Conservation (phyloP, 345 rosid genomes). For the Bruguiera parviflora region DNA sequence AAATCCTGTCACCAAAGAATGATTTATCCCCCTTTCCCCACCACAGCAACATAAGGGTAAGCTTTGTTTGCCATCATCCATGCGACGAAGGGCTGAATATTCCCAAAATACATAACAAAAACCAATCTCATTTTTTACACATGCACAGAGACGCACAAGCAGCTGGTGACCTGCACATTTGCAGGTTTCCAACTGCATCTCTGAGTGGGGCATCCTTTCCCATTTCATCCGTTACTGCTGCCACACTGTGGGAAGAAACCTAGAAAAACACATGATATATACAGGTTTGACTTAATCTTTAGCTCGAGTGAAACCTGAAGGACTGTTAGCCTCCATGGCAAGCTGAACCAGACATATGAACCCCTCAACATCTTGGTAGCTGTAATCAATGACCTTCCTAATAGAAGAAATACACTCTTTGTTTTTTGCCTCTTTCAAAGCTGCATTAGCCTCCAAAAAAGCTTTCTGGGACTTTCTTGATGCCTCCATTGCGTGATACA, state of each 20-base stretch:
- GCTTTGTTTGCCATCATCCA: conserved; percentile 20
- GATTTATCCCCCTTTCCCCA: conserved; percentile 18
- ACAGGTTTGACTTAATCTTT: conserved; percentile 41
- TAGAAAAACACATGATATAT: conserved; percentile 25
- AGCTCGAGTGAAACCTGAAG: conserved; percentile 32
- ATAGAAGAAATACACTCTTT: conserved; percentile 43
- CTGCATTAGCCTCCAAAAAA: conserved; percentile 39
- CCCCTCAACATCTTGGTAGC: conserved; percentile 70
- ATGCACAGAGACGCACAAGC: conserved; percentile 31
- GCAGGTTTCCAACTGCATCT: conserved; percentile 20
- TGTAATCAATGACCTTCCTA: conserved; percentile 58
- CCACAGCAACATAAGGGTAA: conserved; percentile 22
- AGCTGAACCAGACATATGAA: conserved; percentile 53
- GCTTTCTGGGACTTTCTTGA: conserved; percentile 59
- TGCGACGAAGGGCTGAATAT: conserved; percentile 17
- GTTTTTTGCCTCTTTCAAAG: conserved; percentile 38
- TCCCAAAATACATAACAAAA: conserved; percentile 26
- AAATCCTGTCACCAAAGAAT: conserved; percentile 12
- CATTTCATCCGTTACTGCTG: conserved; percentile 5
- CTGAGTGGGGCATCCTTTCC: neutral
- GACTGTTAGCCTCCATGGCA: conserved; percentile 52
- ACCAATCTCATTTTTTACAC: conserved; percentile 47
- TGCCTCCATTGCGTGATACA: conserved; percentile 67
- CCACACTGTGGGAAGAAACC: conserved; percentile 9
- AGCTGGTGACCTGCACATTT: conserved; percentile 15